Base-by-base conservation (phyloP, 805 yeast species). In the Kodamaea fukazawae region DNA sequence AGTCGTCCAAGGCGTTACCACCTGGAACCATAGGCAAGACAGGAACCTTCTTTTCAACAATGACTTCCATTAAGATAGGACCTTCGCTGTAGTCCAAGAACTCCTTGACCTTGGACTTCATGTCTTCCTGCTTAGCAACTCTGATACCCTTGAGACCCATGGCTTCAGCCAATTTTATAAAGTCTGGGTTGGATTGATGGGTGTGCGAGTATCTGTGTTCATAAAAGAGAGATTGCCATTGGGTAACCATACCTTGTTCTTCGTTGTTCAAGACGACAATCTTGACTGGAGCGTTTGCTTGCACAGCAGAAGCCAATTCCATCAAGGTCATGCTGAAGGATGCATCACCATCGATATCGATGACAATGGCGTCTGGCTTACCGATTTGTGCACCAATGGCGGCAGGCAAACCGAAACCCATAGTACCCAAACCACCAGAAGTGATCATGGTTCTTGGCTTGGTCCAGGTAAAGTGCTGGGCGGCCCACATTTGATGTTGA, bases 401-500 rank as follows among this genome's bases (percentile, higher is more conserved):
- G 26, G 98, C 84, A 20, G 99, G 99, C 48, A 91, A 71, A 49
- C 99, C 99, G 70, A 70, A 91, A 46, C 99, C 99, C 99, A 91
- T 91, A 42, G 99, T 91, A 55, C 99, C 99, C 56, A 91, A 77
- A 55, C 99, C 99, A 69, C 99, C 99, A 36, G 96, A 88, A n/a
- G 98, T 89, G 63, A 91, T 85, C 71, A 93, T 83, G 36, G 95
- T 76, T 65, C 98, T 81, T 55, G 99, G 99, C 47, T 77, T 70
- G 46, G 81, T 83, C 96, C 97, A 91, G 38, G 89, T 79, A 80
- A 86, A 90, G 67, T 89, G 90, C 71, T 93, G 99, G 20, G 98
- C 98, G 28, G 98, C 95, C 99, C 99, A 91, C 99, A 91, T 91
- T 73, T 91, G 99, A 76, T 91, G 99, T 75, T 93, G 99, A 45